Evolutionary conservation across 495 filamentous ascomycete genomes (phyloP).

Genomic region (Cladorrhinum samala): DNA sequence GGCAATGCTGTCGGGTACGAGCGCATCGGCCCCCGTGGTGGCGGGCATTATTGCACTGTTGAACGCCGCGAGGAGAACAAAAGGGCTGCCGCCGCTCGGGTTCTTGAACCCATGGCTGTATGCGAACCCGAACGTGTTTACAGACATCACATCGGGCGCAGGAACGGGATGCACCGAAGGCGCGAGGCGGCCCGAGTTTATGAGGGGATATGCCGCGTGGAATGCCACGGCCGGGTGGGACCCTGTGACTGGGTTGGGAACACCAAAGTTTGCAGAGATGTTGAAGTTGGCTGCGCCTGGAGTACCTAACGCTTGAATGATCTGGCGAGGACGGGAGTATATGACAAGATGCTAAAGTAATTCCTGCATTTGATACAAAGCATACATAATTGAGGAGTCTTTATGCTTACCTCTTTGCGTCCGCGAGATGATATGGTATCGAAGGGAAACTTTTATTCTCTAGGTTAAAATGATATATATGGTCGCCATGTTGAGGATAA

Average conservation of each 20-base stretch:
- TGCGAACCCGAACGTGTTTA: constrained; percentile 44
- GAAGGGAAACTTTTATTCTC: no score
- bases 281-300: constrained; percentile 21
- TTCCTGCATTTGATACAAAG: not conserved
- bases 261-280: constrained; percentile 29
- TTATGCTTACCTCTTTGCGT: no score
- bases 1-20: constrained; percentile 22
- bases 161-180: constrained; percentile 56
- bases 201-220: constrained; percentile 53
- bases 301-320: constrained; percentile 16
- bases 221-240: constrained; percentile 46
- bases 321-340: not conserved
- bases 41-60: constrained; percentile 55
- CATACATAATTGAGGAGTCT: no score
- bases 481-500: no score
- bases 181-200: constrained; percentile 25
- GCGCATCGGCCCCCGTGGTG: constrained; percentile 54
- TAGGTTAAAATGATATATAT: no score
- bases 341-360: not conserved
- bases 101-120: constrained; percentile 70
- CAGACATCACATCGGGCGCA: constrained; percentile 56
- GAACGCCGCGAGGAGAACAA: constrained; percentile 55
- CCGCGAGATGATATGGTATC: no score
- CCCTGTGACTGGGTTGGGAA: constrained; percentile 42
- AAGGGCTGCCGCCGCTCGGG: constrained; percentile 49